Conservation (phyloP, 352 stramenopile genomes). For the Pythium rhizo-oryzae region DNA sequence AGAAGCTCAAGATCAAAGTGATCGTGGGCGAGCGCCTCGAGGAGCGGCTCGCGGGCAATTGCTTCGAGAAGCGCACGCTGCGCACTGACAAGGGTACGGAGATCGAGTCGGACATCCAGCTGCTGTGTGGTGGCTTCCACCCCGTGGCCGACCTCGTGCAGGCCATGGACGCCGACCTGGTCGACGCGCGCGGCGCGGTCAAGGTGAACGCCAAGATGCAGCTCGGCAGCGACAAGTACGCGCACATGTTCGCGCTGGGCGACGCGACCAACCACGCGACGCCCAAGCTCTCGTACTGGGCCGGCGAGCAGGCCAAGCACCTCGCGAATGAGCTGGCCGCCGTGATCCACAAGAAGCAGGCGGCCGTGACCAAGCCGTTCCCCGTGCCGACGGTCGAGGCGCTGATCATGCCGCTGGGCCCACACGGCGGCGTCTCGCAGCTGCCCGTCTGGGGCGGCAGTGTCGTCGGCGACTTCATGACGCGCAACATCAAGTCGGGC, state of each 20-base stretch:
- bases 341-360: constrained; percentile 43
- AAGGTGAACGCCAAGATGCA: constrained; percentile 53
- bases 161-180: constrained; percentile 36
- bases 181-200: constrained; percentile 42
- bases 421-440: constrained; percentile 34
- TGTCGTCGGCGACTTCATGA: constrained; percentile 35
- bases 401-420: constrained; percentile 37
- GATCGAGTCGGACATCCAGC: constrained; percentile 62
- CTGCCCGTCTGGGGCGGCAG: constrained; percentile 31
- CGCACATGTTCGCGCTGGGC: constrained; percentile 56
- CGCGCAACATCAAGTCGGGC: constrained; percentile 31
- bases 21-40: constrained; percentile 54
- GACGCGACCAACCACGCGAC: constrained; percentile 51
- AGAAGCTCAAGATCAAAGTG: constrained; percentile 50
- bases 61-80: constrained; percentile 44
- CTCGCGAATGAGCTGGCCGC: constrained; percentile 40
- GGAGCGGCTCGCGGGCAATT: constrained; percentile 39
- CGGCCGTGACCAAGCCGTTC: constrained; percentile 42
- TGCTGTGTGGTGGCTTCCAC: constrained; percentile 45
- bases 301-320: constrained; percentile 44
- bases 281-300: constrained; percentile 48
- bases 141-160: constrained; percentile 37
- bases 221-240: constrained; percentile 43
- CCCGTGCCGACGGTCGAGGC: constrained; percentile 19
- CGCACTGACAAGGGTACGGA: constrained; percentile 51